Evolutionary conservation across 2,329 filamentous ascomycete genomes (phyloP).

Genomic region (Whalleya microplaca): DNA sequence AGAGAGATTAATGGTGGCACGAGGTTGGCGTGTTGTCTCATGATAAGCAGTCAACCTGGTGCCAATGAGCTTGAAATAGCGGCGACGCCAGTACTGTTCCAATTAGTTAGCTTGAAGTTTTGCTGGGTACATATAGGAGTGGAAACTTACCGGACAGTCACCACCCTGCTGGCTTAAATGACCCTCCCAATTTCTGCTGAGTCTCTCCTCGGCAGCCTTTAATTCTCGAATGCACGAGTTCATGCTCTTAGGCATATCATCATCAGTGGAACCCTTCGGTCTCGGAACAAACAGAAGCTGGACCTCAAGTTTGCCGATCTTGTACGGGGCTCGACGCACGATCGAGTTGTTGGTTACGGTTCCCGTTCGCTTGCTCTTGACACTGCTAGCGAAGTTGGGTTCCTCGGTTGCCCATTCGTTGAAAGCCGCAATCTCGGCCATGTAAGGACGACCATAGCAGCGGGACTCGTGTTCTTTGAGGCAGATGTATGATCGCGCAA

Average conservation of each 20-base stretch:
- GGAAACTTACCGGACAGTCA: conserved; percentile 84
- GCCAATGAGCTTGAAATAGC: conserved; percentile 93
- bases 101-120: conserved; percentile 42
- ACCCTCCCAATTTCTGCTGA: conserved; percentile 81
- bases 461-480: conserved; percentile 88
- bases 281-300: conserved; percentile 95
- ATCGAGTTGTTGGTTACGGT: conserved; percentile 63
- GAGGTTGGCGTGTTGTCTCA: conserved; percentile 91
- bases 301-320: conserved; percentile 90
- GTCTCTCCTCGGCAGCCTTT: conserved; percentile 82
- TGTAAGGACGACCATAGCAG: conserved; percentile 86
- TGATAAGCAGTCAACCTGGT: conserved; percentile 94
- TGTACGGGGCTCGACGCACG: conserved; percentile 89
- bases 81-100: conserved; percentile 93
- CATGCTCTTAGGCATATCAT: conserved; percentile 99
- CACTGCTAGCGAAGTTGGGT: conserved; percentile 75
- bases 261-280: conserved; percentile 82
- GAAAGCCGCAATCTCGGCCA: conserved; percentile 90
- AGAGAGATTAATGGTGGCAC: conserved; percentile 93
- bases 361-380: conserved; percentile 84
- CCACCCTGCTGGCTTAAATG: conserved; percentile 94
- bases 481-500: conserved; percentile 90
- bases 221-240: conserved; percentile 93
- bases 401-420: conserved; percentile 98
- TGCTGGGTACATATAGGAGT: neutral